Percentiles rank a stretch among this genome's conserved stretches.
phyloP scores from a whole-genome alignment of 2,329 filamentous ascomycete genomes.

The Sporothrix phasma region DNA sequence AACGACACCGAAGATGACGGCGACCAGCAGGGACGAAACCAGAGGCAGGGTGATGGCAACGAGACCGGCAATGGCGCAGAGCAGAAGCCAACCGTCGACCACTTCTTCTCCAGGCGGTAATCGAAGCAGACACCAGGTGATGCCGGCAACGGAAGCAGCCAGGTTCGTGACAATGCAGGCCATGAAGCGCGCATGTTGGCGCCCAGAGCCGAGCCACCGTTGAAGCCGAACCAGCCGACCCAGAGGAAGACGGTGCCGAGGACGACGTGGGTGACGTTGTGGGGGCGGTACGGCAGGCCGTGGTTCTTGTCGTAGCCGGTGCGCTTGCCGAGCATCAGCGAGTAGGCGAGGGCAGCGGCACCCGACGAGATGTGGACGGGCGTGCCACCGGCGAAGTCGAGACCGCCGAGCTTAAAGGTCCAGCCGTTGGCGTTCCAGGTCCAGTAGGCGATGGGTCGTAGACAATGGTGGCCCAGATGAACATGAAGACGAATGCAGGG shows the following conservation, averaged over 20 bases:
- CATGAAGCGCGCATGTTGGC: conserved; percentile 80
- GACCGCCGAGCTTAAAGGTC: conserved; percentile 67
- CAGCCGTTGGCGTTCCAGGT: conserved; percentile 82
- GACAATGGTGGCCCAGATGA: conserved; percentile 80
- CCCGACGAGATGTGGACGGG: conserved; percentile 84
- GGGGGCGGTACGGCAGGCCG: conserved; percentile 82
- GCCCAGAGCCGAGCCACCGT: conserved; percentile 70
- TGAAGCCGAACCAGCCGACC: conserved; percentile 96
- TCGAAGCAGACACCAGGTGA: conserved; percentile 87
- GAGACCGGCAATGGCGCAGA: conserved; percentile 76
- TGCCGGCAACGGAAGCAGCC: conserved; percentile 71
- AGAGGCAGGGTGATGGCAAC: conserved; percentile 80
- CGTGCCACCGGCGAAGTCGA: conserved; percentile 84
- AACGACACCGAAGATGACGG: conserved; percentile 66
- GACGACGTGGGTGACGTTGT: conserved; percentile 88
- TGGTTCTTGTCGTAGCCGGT: conserved; percentile 68
- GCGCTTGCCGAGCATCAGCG: conserved; percentile 81
- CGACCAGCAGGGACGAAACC: conserved; percentile 82
- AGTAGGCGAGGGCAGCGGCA: conserved; percentile 76
- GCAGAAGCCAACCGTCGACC: conserved; percentile 89
- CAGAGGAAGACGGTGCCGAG: conserved; percentile 89
- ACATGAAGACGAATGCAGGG: conserved; percentile 88
- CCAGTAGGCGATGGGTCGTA: conserved; percentile 93
- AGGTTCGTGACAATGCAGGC: conserved; percentile 79
- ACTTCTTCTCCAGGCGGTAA: conserved; percentile 81